These are phyloP conservation scores for Daedaleopsis sinensis DNA, from an alignment of 768 basidiomycete genomes.

Conservation along the genomic window DNA sequence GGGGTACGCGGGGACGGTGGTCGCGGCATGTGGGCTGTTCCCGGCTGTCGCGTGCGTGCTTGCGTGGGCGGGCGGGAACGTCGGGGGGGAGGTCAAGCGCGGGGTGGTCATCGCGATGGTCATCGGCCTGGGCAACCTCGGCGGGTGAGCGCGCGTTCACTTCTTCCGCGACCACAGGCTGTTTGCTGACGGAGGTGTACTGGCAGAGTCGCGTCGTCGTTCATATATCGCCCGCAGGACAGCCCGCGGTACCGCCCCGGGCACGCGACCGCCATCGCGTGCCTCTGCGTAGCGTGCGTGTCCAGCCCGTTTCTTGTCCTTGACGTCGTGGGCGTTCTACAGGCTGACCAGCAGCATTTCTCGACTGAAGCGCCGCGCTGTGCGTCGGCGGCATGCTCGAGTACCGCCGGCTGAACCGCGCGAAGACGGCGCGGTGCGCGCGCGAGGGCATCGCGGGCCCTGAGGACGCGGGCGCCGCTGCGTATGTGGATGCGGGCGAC, in stretches of 20 bases:
- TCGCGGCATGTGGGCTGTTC: constrained; percentile 56
- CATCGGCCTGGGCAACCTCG: constrained; percentile 57
- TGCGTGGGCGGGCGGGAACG: constrained; percentile 59
- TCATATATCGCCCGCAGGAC: constrained; percentile 35
- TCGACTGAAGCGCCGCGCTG: too few relatives aligned
- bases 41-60: constrained; percentile 51
- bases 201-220: constrained; percentile 41
- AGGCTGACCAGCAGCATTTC: too few relatives aligned
- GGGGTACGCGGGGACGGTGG: constrained; percentile 50
- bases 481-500: constrained; percentile 47
- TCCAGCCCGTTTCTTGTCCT: constrained; percentile 31
- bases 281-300: not conserved
- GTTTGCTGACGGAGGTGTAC: not conserved
- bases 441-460: constrained; percentile 11
- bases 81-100: constrained; percentile 57
- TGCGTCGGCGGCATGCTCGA: too few relatives aligned
- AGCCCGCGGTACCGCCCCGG: constrained; percentile 20
- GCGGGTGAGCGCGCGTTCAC: constrained; percentile 41
- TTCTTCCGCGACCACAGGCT: constrained; percentile 31
- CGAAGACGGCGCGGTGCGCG: too few relatives aligned
- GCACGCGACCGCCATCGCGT: constrained; percentile 15
- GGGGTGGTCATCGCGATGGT: constrained; percentile 57
- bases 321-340: constrained; percentile 15
- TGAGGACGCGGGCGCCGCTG: constrained; percentile 30
- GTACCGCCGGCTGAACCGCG: too few relatives aligned